Conservation (phyloP, 352 stramenopile species). For the Globisporangium perplexum region DNA sequence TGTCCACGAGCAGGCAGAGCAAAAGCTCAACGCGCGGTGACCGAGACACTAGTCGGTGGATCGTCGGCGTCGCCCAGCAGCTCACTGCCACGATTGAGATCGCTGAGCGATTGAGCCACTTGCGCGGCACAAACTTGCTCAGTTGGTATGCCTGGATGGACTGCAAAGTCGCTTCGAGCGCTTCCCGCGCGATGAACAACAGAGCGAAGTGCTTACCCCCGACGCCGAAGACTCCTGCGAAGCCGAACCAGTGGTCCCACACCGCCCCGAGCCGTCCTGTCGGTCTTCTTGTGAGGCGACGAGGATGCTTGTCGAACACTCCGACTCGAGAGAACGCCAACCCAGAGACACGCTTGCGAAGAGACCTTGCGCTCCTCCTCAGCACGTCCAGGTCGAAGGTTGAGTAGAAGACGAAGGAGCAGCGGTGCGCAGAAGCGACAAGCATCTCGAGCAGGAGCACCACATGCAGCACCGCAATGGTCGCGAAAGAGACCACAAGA, state of each 20-base stretch:
- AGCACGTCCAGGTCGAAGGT: neutral
- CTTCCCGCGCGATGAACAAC: constrained; percentile 12
- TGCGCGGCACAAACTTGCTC: constrained; percentile 3
- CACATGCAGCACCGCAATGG: neutral
- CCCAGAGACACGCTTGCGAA: neutral
- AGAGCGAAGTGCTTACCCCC: constrained; percentile 7
- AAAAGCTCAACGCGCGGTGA: constrained; percentile 1
- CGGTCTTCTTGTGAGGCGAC: neutral
- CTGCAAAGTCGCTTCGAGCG: constrained; percentile 11
- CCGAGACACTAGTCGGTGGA: neutral
- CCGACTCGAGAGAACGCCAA: neutral
- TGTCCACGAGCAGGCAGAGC: constrained; percentile 6
- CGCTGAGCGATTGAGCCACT: constrained; percentile 3
- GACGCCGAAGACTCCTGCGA: constrained; percentile 7
- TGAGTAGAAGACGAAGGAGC: neutral
- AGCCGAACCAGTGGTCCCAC: constrained; percentile 4
- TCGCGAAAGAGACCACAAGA: neutral
- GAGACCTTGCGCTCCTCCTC: neutral
- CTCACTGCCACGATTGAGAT: neutral
- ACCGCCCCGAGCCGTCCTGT: neutral
- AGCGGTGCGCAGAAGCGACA: neutral
- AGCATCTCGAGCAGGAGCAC: neutral
- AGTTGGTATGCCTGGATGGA: constrained; percentile 12
- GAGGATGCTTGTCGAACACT: neutral
- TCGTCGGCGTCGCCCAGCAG: constrained; percentile 10